These are phyloP conservation scores for Nicotiana otophora DNA, from an alignment of 257 asterid genomes.

Conservation along the genomic window DNA sequence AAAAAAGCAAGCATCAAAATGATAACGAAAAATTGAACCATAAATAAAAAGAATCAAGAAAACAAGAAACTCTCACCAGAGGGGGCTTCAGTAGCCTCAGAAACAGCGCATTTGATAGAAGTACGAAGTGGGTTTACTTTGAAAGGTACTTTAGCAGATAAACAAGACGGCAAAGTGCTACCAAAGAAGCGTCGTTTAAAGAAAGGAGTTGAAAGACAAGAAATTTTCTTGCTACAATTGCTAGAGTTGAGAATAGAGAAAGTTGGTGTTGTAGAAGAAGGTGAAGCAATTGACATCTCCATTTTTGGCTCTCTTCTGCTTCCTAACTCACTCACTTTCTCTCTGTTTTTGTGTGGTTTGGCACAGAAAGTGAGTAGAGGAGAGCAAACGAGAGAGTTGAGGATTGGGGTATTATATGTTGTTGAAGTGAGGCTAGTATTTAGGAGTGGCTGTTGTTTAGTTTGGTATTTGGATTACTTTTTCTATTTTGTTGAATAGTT, in stretches of 20 bases:
- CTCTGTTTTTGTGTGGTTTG: neutral
- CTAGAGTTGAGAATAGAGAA: conserved; percentile 19
- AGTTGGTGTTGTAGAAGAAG: conserved; percentile 21
- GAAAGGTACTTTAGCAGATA: conserved; percentile 22
- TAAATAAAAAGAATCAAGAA: neutral
- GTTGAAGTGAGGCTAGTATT: conserved; percentile 53
- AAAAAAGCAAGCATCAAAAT: neutral
- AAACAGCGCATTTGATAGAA: conserved; percentile 68
- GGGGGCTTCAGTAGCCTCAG: conserved; percentile 50
- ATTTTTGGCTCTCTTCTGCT: conserved; percentile 27
- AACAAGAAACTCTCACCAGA: conserved; percentile 35
- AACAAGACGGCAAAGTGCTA: conserved; percentile 24
- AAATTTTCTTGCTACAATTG: conserved; percentile 17
- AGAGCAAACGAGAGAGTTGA: conserved; percentile 4
- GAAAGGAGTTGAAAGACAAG: conserved; percentile 31
- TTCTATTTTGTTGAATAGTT: conserved; percentile 27
- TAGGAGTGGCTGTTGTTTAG: neutral
- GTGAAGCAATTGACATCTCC: conserved; percentile 60
- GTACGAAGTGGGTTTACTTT: conserved; percentile 25
- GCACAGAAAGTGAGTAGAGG: conserved; percentile 15
- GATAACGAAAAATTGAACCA: neutral
- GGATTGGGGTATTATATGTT: conserved; percentile 31
- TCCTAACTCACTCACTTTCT: conserved; percentile 18
- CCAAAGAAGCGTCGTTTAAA: conserved; percentile 50
- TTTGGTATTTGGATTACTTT: conserved; percentile 20